Conservation (phyloP, 176 grass and related monocot genomes). For the Oryza glaberrima region DNA sequence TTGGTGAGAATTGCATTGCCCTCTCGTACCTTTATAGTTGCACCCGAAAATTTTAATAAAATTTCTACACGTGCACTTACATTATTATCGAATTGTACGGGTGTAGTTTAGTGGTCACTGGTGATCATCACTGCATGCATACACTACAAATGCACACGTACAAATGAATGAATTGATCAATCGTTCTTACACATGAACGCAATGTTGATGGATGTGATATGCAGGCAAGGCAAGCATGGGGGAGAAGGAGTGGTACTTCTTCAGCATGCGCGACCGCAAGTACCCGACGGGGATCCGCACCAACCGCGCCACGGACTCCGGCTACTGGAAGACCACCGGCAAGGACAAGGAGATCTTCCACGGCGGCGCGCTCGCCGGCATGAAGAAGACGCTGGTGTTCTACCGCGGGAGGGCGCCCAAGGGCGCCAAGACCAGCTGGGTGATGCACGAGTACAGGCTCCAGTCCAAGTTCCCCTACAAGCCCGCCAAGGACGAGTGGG, state of each 20-base stretch:
- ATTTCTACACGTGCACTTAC: background rate
- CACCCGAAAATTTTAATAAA: background rate
- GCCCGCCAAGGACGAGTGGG: conserved; percentile 82
- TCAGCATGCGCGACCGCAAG: conserved; percentile 80
- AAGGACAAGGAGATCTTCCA: conserved; percentile 90
- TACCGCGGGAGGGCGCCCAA: conserved; percentile 78
- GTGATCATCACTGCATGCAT: background rate
- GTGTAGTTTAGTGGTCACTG: no score
- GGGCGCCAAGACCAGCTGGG: conserved; percentile 85
- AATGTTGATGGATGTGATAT: background rate
- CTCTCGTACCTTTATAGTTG: background rate
- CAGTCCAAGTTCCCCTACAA: conserved; percentile 81
- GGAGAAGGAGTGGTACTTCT: conserved; percentile 91
- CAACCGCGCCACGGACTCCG: conserved; percentile 77
- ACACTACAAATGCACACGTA: background rate
- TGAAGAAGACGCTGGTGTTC: conserved; percentile 94
- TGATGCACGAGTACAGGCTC: conserved; percentile 87
- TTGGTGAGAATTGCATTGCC: background rate
- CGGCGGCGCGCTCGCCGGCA: conserved; percentile 59
- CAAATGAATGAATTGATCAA: background rate
- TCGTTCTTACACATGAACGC: no score
- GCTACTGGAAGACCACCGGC: conserved; percentile 87
- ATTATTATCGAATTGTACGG: background rate
- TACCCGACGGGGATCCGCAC: conserved; percentile 79
- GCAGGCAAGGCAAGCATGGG: conserved; percentile 86